phyloP scores from a whole-genome alignment of 169 alveolate species.

The Plasmodium yoelii region DNA sequence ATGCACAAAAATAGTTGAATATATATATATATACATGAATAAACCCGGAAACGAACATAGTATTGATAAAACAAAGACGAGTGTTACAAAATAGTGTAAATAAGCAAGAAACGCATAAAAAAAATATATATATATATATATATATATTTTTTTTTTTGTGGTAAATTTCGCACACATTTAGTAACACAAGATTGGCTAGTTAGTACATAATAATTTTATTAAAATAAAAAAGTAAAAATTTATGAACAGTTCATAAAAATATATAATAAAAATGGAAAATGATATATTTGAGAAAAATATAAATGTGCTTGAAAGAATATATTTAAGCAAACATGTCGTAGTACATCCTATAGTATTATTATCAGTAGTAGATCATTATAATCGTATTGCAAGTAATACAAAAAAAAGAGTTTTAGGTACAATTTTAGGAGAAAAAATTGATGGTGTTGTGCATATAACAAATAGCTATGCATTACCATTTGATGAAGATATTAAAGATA shows the following conservation, averaged over 20 bases:
- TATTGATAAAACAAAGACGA: no score
- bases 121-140: no score
- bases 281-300: constrained; percentile 77
- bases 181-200: not conserved
- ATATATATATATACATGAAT: no score
- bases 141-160: no score
- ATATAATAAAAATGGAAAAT: constrained; percentile 47
- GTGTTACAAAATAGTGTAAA: no score
- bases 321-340: constrained; percentile 85
- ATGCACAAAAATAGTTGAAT: no score
- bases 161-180: no score
- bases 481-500: constrained; percentile 99
- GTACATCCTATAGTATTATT: constrained; percentile 97
- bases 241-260: no score
- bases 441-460: constrained; percentile 93
- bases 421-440: constrained; percentile 94
- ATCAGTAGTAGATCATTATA: constrained; percentile 99
- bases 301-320: constrained; percentile 71
- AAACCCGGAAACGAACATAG: no score
- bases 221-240: not conserved
- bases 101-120: no score
- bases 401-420: constrained; percentile 99
- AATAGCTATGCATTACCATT: constrained; percentile 99
- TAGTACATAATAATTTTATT: not conserved
- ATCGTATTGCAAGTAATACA: constrained; percentile 96